phyloP scores from a whole-genome alignment of 116 monocot species.

The Iris pallida region DNA sequence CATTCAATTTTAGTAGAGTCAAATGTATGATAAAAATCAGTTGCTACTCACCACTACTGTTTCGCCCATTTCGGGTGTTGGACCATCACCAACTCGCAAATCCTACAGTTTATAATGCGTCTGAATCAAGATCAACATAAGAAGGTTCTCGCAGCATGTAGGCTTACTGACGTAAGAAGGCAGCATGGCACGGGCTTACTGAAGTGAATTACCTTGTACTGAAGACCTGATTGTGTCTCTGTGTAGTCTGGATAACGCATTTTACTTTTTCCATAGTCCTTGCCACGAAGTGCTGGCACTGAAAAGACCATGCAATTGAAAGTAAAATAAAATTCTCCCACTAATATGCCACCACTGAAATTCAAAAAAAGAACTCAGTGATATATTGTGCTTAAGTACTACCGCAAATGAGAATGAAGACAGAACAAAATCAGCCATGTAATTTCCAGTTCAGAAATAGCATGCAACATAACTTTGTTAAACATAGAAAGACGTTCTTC shows the following conservation, averaged over 20 bases:
- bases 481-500: too few species aligned
- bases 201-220: slow-evolving; percentile 71
- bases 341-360: too few species aligned
- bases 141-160: background rate
- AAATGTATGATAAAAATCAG: background rate
- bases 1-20: too few species aligned
- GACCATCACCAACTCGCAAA: slow-evolving; percentile 78
- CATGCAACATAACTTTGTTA: too few species aligned
- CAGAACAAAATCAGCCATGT: too few species aligned
- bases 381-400: too few species aligned
- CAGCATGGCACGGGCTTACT: background rate
- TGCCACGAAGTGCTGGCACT: slow-evolving; percentile 98
- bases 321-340: background rate
- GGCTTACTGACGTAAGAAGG: background rate
- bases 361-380: too few species aligned
- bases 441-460: too few species aligned
- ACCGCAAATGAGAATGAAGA: too few species aligned
- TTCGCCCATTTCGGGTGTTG: slow-evolving; percentile 63
- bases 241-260: slow-evolving; percentile 89
- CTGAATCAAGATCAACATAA: slow-evolving; percentile 8
- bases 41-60: slow-evolving; percentile 75
- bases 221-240: slow-evolving; percentile 89
- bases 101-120: slow-evolving; percentile 45
- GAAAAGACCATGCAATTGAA: background rate
- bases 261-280: slow-evolving; percentile 97